Evolutionary conservation across 176 grass and related monocot genomes (phyloP), one percentile per base, ranked within the genome.

Genomic region (Alloteropsis semialata): DNA sequence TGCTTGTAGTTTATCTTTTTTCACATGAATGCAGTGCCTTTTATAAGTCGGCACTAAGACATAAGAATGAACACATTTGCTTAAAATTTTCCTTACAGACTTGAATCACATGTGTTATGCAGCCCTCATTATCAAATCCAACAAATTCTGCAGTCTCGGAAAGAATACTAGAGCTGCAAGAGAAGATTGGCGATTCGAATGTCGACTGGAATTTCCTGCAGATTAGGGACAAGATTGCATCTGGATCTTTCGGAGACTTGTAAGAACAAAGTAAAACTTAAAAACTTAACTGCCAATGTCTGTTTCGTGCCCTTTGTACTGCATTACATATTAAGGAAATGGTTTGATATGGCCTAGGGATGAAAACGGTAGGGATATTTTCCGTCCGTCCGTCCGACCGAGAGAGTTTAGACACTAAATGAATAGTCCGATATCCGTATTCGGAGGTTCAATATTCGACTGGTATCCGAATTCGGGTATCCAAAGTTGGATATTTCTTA

Each of bases 181-280:
- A 87, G 84, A 87, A 87, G 74, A 79, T 87, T 55, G 87, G 80
- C 69, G 96, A 92, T 38, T 88, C 70, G 39, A 91, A 98, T 88
- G 86, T 98, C 22, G 89, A 98, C 76, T 89, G 61, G 76, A 91
- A n/a, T 88, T 81, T 88, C 42, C 81, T 98, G 85, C 83, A 96
- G 77, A 80, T 85, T 76, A 59, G 71, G 74, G 89, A 92, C 24
- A 98, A 87, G 80, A 92, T 98, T 95, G 96, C 91, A 36, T 85
- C 87, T 51, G 96, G 96, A 80, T 96, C 96, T 87, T 98, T 88
- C 55, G 96, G 93, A 36, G 93, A 98, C 61, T 82, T 98, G 96
- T 98, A 90, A 89, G 92, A 87, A 65, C 13, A 58, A 38, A 62
- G 11, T 32, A 76, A 37, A 34, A 64, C 44, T 55, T 71, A 34